Evolutionary conservation across 495 filamentous ascomycete species (phyloP), one percentile per base, ranked within the genome.

Genomic region (Daldinia vernicosa): DNA sequence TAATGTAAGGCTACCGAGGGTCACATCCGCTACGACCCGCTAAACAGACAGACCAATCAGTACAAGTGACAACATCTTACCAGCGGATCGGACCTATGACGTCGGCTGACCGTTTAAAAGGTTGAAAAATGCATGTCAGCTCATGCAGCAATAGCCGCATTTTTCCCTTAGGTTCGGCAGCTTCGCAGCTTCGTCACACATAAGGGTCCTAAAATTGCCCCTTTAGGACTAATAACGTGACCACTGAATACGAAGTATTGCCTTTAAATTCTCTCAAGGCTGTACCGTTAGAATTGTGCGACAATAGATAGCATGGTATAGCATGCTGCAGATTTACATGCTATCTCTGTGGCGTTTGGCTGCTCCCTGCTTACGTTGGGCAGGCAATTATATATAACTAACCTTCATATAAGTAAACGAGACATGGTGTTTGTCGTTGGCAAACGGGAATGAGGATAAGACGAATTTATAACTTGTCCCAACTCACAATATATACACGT

Each of bases 61-160:
- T 28, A 26, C 27, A 22, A 28, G 55, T 59, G 40, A 27, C 37
- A 52, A 11, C 22, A 52, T 52, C 26, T 63, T 67, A 71, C 69
- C 69, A 67, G 47, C 32, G 4, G 59, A 50, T 45, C 35, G 59
- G 63, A 39, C 69, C 63, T 60, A 71, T 71, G 69, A 71, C 69
- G 69, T 67, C 59, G 63, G 22, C 57, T 67, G 45, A 63, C 27
- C 35, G 45, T 53, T 53, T 12, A n/a, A 28, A 52, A 11, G 26
- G 1, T 53, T 28, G 26, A 17, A n/a, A 30, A 30, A 3, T 28
- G 51, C 58, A 61, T 57, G 27, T 71, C 68, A 71, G 68, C 68
- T 59, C 40, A 28, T 67, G 69, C 69, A 67, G 69, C 59, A 63
- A 59, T 63, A 67, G 69, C 63, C 69, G 69, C 69, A 67, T 54